Conservation (phyloP, 2,329 filamentous ascomycete genomes). For the Beauveria scarabaeidicola region DNA sequence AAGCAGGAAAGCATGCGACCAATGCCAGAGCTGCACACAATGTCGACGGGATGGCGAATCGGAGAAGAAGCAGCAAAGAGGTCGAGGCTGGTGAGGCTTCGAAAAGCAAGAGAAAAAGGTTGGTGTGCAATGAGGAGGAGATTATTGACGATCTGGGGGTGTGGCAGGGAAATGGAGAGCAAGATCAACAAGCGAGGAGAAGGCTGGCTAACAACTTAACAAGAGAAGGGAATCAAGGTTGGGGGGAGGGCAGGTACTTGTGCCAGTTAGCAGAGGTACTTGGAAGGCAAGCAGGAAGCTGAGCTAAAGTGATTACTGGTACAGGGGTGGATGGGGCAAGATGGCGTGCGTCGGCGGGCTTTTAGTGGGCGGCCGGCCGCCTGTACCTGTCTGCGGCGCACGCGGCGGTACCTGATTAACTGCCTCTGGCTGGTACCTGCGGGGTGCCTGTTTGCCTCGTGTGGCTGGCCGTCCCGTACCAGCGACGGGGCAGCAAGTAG, state of each 20-base stretch:
- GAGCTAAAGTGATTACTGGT: too few species aligned
- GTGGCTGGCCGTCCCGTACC: too few species aligned
- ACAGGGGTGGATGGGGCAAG: too few species aligned
- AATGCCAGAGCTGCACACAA: not conserved
- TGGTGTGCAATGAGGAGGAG: conserved; percentile 5
- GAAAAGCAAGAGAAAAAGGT: not conserved
- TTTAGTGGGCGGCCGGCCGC: too few species aligned
- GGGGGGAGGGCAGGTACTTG: not conserved
- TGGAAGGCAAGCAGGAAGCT: not conserved
- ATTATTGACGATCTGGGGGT: conserved; percentile 7
- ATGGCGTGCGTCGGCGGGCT: too few species aligned
- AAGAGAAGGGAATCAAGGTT: not conserved
- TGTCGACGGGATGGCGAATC: not conserved
- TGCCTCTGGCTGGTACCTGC: too few species aligned
- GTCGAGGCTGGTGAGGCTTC: not conserved
- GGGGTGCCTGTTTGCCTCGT: too few species aligned
- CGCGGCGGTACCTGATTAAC: too few species aligned
- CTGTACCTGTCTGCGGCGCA: too few species aligned
- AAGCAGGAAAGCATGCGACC: not conserved
- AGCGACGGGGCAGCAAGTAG: too few species aligned
- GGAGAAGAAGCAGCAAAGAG: not conserved
- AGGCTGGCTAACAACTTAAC: not conserved
- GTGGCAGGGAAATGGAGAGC: not conserved
- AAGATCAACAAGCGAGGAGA: not conserved
- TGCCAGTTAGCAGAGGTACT: not conserved